Conservation (phyloP, 257 asterid species). For the Nicotiana tomentosiformis region DNA sequence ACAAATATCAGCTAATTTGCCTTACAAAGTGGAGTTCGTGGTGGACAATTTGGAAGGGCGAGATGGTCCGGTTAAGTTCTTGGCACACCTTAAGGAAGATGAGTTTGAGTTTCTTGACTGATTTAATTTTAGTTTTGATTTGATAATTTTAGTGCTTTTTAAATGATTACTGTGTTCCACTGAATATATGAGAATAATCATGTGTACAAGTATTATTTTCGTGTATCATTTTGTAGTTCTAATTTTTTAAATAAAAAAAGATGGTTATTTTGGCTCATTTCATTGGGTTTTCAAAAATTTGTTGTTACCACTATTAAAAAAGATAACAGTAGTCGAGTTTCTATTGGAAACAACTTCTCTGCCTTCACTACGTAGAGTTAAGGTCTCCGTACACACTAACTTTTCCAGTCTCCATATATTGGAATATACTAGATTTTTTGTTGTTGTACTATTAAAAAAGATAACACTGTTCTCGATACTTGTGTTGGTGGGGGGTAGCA, state of each 20-base stretch:
- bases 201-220: constrained; percentile 6
- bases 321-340: too few species aligned
- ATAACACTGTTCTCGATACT: too few species aligned
- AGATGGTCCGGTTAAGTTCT: constrained; percentile 59
- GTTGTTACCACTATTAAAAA: background rate
- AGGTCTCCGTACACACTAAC: too few species aligned
- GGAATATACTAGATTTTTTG: too few species aligned
- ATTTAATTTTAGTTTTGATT: constrained; percentile 11
- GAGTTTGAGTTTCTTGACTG: constrained; percentile 91
- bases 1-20: constrained; percentile 73
- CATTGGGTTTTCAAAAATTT: background rate
- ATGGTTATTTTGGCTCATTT: background rate
- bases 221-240: constrained; percentile 1
- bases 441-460: too few species aligned
- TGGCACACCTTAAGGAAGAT: constrained; percentile 78
- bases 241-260: background rate
- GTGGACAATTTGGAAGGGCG: constrained; percentile 51
- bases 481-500: too few species aligned
- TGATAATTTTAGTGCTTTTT: constrained; percentile 8
- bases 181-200: constrained; percentile 13
- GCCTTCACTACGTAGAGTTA: too few species aligned
- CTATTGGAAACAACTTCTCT: too few species aligned
- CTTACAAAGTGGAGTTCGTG: constrained; percentile 73
- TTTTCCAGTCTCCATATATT: too few species aligned
- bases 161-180: constrained; percentile 4